Evolutionary conservation across 2,329 filamentous ascomycete genomes (phyloP), one percentile per base, ranked within the genome.

Genomic region (Tolypocladium guangdongense): DNA sequence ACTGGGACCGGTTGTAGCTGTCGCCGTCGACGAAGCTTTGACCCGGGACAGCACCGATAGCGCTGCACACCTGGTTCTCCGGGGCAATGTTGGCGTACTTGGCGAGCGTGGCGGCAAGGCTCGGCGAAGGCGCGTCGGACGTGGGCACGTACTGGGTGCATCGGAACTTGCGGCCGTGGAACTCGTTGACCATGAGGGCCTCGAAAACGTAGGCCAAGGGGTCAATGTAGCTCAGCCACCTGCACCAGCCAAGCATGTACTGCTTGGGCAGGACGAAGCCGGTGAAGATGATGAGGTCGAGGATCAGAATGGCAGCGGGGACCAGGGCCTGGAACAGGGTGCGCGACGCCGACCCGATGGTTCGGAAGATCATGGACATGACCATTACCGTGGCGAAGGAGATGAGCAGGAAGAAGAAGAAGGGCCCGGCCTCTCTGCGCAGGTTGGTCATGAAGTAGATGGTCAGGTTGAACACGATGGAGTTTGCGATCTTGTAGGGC

Each of bases 381-480:
- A 81, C 77, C 62, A 95, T 60, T 0, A 88, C 88, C 1, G 83
- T 83, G 55, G 78, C 66, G 70, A 92, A 89, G 2, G 83, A 86
- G 64, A 92, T 80, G 51, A 96, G 74, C 54, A 90, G 69, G 77
- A 89, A 95, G 71, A 90, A 87, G 76, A 96, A 96, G 75, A 93
- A 96, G 0, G 84, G 71, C 2, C 84, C 86, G 0, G 87, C 74
- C 57, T 86, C 83, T 51, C 89, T 79, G 53, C 87, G 81, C 33
- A 96, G 74, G 58, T 90, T 87, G 0, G 88, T 86, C 82, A 96
- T 85, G 70, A 96, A 96, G 72, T 96, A 96, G 3, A 96, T 70
- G 1, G 82, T 77, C 35, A 91, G 51, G 65, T 95, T 95, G 76
- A 95, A 95, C 4, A 81, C 71, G 58, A 95, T 77, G 1, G 81